Percentiles rank a stretch among this genome's conserved stretches.
Evolutionary conservation across 1,139 yeast species (phyloP).

Genomic region (Suzukiozyma palmioleophila): DNA sequence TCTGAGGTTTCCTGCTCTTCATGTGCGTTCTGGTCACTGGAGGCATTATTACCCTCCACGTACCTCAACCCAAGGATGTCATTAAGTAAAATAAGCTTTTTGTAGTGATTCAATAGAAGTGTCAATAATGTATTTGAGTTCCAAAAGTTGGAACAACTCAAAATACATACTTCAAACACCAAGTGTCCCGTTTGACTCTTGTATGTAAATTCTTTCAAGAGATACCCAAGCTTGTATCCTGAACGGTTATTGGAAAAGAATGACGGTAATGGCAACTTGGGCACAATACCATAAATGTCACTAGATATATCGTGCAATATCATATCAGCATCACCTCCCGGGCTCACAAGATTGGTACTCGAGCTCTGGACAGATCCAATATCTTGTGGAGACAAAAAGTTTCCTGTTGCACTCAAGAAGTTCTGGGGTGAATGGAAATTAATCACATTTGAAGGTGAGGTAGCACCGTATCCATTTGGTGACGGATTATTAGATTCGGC

Average conservation of each 20-base stretch:
- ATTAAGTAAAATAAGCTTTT: slow-evolving; percentile 55
- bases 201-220: slow-evolving; percentile 36
- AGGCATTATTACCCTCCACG: slow-evolving; percentile 16
- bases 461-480: slow-evolving; percentile 25
- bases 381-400: slow-evolving; percentile 34
- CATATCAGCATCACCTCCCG: slow-evolving; percentile 25
- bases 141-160: slow-evolving; percentile 68
- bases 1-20: slow-evolving; percentile 19
- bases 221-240: slow-evolving; percentile 69
- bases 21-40: slow-evolving; percentile 5
- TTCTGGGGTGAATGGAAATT: slow-evolving; percentile 39
- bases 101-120: slow-evolving; percentile 60
- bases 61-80: slow-evolving; percentile 34
- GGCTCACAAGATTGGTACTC: slow-evolving; percentile 3
- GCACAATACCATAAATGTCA: slow-evolving; percentile 60
- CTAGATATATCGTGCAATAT: slow-evolving; percentile 47
- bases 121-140: slow-evolving; percentile 53
- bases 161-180: slow-evolving; percentile 55
- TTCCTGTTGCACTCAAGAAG: slow-evolving; percentile 31
- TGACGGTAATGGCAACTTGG: slow-evolving; percentile 58
- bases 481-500: slow-evolving; percentile 21
- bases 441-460: slow-evolving; percentile 31
- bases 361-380: slow-evolving; percentile 9
- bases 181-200: slow-evolving; percentile 10
- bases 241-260: slow-evolving; percentile 68